These are phyloP conservation scores for Claviceps sorghi DNA, from an alignment of 2,329 filamentous ascomycete species.

Conservation along the genomic window DNA sequence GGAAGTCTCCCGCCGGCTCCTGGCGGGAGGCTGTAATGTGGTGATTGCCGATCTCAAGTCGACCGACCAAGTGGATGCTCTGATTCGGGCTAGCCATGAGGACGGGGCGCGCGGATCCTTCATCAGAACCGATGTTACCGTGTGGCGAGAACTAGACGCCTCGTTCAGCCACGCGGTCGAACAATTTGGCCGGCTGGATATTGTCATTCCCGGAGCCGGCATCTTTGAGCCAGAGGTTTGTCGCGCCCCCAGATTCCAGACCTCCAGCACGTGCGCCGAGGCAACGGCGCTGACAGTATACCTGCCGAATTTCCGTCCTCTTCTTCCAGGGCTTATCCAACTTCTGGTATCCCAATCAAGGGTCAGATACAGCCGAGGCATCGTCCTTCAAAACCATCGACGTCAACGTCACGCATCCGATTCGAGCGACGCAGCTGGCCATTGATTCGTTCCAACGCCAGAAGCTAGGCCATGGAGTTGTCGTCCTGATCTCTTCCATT, in stretches of 20 bases:
- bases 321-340: slow-evolving; percentile 1
- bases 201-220: slow-evolving; percentile 3
- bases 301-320: not conserved
- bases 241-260: not conserved
- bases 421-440: slow-evolving; percentile 17
- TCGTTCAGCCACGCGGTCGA: slow-evolving; percentile 15
- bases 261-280: not conserved
- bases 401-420: slow-evolving; percentile 19
- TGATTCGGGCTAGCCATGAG: not conserved
- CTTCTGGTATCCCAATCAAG: slow-evolving; percentile 2
- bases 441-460: slow-evolving; percentile 13
- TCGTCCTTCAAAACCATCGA: slow-evolving; percentile 9
- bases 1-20: slow-evolving; percentile 19
- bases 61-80: slow-evolving; percentile 15
- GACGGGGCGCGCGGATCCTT: slow-evolving; percentile 16
- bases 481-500: slow-evolving; percentile 15
- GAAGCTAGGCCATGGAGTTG: slow-evolving; percentile 9
- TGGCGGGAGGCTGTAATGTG: slow-evolving; percentile 21
- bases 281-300: not conserved
- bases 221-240: slow-evolving; percentile 3
- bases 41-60: slow-evolving; percentile 22
- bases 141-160: slow-evolving; percentile 16
- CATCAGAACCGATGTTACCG: slow-evolving; percentile 21
- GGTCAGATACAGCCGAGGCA: slow-evolving; percentile 1
- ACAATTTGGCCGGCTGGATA: slow-evolving; percentile 3